Evolutionary conservation across 495 filamentous ascomycete species (phyloP), one percentile per base, ranked within the genome.

Genomic region (Letharia columbiana): DNA sequence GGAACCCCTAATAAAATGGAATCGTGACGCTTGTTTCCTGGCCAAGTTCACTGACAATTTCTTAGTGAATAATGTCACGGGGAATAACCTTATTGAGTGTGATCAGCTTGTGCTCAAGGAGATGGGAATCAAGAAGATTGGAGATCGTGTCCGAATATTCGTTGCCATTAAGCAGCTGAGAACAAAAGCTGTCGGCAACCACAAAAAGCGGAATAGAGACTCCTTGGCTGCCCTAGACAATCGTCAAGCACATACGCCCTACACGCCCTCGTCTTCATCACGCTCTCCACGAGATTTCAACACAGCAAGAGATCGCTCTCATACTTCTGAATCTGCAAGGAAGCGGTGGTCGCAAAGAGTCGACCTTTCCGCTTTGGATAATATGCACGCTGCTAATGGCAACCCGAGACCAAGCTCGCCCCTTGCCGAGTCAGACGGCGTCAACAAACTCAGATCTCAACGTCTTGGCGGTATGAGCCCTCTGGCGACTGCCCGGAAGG

Each of bases 121-220:
- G 72, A 92, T 99, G 85, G 94, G 94, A 37, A 91, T 99, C 68
- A 96, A 97, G 69, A 99, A 96, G 76, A 89, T 99, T 64, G 94
- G 94, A 60, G 95, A 99, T 76, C 86, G 95, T 45, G 91, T 99
- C n/a, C 88, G 94, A 67, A 88, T 99, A 60, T 92, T 91, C 75
- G 84, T 89, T 71, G 90, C 85, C 69, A 96, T 96, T 71, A 98
- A 98, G 80, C 88, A 92, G 71, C 84, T 99, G 39, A 82, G 94
- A 66, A 91, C 87, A 66, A 91, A 88, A 73, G 86, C 91, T 7
- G 90, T 90, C 71, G 86, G 89, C 64, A 91, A 90, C 72, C 87
- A 86, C 63, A 92, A 89, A 74, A 91, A 91, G 77, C 84, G 90
- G 66, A 92, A 95, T 77, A 82, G 94, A 77, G 76, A 82, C 65